Conservation (phyloP, 2,329 filamentous ascomycete species). For the Phoma herbarum region DNA sequence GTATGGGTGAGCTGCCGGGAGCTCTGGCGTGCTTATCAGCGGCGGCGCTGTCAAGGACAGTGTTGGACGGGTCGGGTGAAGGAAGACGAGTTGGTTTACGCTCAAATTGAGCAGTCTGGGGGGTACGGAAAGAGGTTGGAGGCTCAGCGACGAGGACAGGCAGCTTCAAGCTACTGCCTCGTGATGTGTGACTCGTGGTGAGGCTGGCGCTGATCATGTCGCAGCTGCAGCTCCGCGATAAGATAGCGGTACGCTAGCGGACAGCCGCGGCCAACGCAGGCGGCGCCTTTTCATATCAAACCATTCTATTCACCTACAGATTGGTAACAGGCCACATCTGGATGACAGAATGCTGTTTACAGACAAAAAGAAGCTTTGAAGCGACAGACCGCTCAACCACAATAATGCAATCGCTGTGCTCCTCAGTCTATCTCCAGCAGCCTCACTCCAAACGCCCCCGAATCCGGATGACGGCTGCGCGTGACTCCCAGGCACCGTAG, state of each 20-base stretch:
- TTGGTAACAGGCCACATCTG: neutral
- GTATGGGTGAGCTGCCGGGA: constrained; percentile 14
- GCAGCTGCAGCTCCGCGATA: constrained; percentile 35
- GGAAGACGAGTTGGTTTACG: neutral
- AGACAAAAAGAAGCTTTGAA: neutral
- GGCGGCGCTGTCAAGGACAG: neutral
- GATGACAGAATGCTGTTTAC: neutral
- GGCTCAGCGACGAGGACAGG: constrained; percentile 21
- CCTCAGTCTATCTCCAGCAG: neutral
- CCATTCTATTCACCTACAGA: constrained; percentile 3
- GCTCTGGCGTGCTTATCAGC: constrained; percentile 16
- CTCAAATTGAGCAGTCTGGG: neutral
- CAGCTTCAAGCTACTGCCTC: constrained; percentile 36
- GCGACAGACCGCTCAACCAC: neutral
- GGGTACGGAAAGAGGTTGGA: neutral
- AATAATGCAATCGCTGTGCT: neutral
- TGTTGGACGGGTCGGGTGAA: constrained; percentile 3
- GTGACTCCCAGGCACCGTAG: constrained; percentile 12
- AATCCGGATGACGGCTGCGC: constrained; percentile 8
- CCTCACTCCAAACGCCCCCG: neutral
- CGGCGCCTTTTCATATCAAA: neutral
- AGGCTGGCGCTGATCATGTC: constrained; percentile 42
- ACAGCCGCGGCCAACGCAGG: constrained; percentile 14
- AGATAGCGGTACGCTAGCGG: constrained; percentile 24
- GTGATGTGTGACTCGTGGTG: constrained; percentile 40